Evolutionary conservation across 495 filamentous ascomycete species (phyloP), one percentile per base, ranked within the genome.

Genomic region (Halenospora varia): DNA sequence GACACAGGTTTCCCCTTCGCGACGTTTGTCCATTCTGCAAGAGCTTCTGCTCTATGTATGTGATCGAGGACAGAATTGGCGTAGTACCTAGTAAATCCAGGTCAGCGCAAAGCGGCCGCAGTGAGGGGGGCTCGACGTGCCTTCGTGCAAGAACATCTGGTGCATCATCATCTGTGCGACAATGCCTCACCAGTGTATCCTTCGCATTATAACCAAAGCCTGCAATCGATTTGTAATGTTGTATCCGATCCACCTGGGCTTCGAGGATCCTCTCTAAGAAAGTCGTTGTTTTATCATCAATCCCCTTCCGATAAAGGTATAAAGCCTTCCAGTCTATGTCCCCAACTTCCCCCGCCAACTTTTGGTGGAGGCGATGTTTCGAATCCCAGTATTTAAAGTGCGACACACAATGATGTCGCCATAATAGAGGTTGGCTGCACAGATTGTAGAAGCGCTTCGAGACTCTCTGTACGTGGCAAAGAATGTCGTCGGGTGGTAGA

Each of bases 161-260:
- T 11, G 68, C 74, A 15, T 81, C 75, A n/a, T 85, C 77, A 25
- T 77, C 73, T 26, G 79, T 73, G 10, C 73, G 70, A 48, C 78
- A 79, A 62, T 96, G 83, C 55, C 79, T 75, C 42, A 93, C 61
- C 39, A 98, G 77, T 20, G 82, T 84, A 67, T 96, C 94, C 67
- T 96, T 96, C 19, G 83, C 89, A 78, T 97, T 91, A 57, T 89
- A 93, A 1, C 92, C 94, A 61, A 83, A 73, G 42, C 76, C 70
- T 53, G 85, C 82, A 51, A 98, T 87, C 35, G 77, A 68, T 56
- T 87, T 78, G 51, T 87, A 83, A 65, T 86, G 85, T 48, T 78
- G 74, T 42, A 92, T 82, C 19, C 91, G 86, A 46, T 81, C 76
- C 20, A 80, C 77, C 65, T 90, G 88, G 17, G 77, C 82, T 23